These are phyloP conservation scores for Aspergillus carbonarius DNA, from an alignment of 2,329 filamentous ascomycete genomes.

Conservation along the genomic window DNA sequence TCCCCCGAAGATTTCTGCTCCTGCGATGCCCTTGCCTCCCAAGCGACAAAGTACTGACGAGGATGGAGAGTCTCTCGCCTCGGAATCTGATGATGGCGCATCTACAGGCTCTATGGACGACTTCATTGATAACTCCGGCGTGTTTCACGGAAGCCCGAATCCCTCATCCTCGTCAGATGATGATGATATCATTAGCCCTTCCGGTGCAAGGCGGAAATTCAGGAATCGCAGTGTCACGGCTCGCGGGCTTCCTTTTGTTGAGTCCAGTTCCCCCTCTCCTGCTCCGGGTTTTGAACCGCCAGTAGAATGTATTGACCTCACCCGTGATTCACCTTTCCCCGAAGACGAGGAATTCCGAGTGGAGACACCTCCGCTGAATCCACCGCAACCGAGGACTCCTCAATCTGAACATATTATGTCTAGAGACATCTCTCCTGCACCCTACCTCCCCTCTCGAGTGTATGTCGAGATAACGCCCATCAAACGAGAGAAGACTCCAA, in stretches of 20 bases:
- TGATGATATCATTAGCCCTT: slow-evolving; percentile 25
- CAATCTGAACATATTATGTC: slow-evolving; percentile 5
- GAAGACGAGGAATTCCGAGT: slow-evolving; percentile 26
- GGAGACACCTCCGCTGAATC: slow-evolving; percentile 38
- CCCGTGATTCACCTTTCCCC: slow-evolving; percentile 20
- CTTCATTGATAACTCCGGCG: slow-evolving; percentile 31
- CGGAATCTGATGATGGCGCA: slow-evolving; percentile 23
- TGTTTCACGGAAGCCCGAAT: not conserved
- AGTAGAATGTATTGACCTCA: slow-evolving; percentile 37
- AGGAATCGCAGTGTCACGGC: slow-evolving; percentile 11
- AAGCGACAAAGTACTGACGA: slow-evolving; percentile 4
- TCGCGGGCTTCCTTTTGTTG: slow-evolving; percentile 9
- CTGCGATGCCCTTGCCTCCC: slow-evolving; percentile 12
- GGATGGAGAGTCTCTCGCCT: slow-evolving; percentile 38
- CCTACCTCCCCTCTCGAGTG: slow-evolving; percentile 9
- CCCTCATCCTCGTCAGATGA: slow-evolving; percentile 23
- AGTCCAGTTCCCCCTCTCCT: slow-evolving; percentile 15
- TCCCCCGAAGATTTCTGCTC: slow-evolving; percentile 26
- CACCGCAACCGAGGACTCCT: slow-evolving; percentile 15
- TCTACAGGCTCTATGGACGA: slow-evolving; percentile 22
- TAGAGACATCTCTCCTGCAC: slow-evolving; percentile 17
- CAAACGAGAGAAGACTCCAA: slow-evolving; percentile 1
- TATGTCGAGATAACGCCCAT: slow-evolving; percentile 9
- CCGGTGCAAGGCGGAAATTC: slow-evolving; percentile 17
- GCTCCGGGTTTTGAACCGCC: not conserved